These are phyloP conservation scores for Betula pendula DNA, from an alignment of 306 rosid species.

Conservation along the genomic window DNA sequence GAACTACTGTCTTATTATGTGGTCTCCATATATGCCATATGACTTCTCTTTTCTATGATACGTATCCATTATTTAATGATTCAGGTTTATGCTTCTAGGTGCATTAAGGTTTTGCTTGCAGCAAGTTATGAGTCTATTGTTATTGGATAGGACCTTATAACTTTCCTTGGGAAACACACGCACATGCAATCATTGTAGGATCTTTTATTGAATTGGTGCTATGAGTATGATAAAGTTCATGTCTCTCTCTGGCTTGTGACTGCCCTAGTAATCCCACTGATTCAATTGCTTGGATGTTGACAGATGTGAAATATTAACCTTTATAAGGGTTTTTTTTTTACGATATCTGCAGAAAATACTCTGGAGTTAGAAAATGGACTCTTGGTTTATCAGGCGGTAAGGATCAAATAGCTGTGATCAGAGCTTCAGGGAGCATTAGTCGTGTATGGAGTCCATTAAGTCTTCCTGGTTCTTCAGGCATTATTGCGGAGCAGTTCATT, in stretches of 20 bases:
- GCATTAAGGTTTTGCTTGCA: not conserved
- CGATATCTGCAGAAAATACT: constrained; percentile 64
- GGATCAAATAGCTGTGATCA: constrained; percentile 80
- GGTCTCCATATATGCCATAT: not conserved
- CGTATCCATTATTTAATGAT: not conserved
- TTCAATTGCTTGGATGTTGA: no score
- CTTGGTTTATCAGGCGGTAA: constrained; percentile 79
- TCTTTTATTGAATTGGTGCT: constrained; percentile 17
- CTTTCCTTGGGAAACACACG: not conserved
- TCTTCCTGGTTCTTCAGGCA: constrained; percentile 59
- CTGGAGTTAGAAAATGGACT: constrained; percentile 74
- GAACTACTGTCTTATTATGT: not conserved
- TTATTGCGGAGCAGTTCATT: constrained; percentile 79
- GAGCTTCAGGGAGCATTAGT: constrained; percentile 93
- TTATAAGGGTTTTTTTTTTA: constrained; percentile 14
- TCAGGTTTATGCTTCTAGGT: not conserved
- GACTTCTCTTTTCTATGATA: not conserved
- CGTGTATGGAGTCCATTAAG: constrained; percentile 59
- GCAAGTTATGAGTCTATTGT: not conserved
- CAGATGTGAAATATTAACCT: no score
- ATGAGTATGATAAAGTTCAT: constrained; percentile 3
- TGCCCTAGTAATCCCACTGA: no score
- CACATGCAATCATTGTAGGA: not conserved
- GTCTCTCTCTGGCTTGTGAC: constrained; percentile 17
- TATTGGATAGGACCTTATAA: not conserved